Conservation (phyloP, 2,329 filamentous ascomycete species). For the Aschersonia sp. region DNA sequence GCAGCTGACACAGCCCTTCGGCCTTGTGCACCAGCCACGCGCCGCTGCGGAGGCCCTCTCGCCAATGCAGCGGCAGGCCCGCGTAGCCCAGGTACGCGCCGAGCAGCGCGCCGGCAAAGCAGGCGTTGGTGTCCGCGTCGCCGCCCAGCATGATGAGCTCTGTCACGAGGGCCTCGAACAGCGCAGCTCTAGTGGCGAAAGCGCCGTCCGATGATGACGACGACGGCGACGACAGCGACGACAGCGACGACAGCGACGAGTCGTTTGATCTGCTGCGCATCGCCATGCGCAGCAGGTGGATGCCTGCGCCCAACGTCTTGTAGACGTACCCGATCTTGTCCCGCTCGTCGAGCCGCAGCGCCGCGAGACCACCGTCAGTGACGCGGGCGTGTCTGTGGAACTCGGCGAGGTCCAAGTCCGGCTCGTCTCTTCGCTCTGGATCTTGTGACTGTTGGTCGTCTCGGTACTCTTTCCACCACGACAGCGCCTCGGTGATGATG, state of each 20-base stretch:
- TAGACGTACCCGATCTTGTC: slow-evolving; percentile 37
- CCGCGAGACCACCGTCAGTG: slow-evolving; percentile 14
- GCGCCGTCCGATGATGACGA: too few relatives aligned
- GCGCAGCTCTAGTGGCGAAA: too few relatives aligned
- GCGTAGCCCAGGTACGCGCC: slow-evolving; percentile 32
- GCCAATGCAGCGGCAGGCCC: slow-evolving; percentile 32
- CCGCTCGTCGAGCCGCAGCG: slow-evolving; percentile 28
- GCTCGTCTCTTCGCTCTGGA: slow-evolving; percentile 13
- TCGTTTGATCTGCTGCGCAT: slow-evolving; percentile 15
- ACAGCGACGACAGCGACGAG: too few relatives aligned
- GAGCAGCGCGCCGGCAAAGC: slow-evolving; percentile 33
- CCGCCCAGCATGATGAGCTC: slow-evolving; percentile 35
- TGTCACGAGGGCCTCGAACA: slow-evolving; percentile 32
- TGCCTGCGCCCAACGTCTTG: slow-evolving; percentile 33
- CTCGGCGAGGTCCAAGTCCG: slow-evolving; percentile 23
- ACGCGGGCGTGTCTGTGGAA: slow-evolving; percentile 24
- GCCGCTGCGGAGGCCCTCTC: slow-evolving; percentile 27
- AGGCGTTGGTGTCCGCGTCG: slow-evolving; percentile 40
- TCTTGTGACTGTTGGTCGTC: slow-evolving; percentile 8
- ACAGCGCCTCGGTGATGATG: slow-evolving; percentile 22
- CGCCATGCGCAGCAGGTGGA: slow-evolving; percentile 27
- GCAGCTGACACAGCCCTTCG: slow-evolving; percentile 21
- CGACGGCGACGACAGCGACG: too few relatives aligned
- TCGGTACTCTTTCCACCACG: slow-evolving; percentile 19
- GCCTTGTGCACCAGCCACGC: slow-evolving; percentile 30